Percentiles rank a stretch among this genome's conserved stretches.
These are phyloP conservation scores for Penicillium hordei DNA, from an alignment of 2,329 filamentous ascomycete species.

Conservation along the genomic window DNA sequence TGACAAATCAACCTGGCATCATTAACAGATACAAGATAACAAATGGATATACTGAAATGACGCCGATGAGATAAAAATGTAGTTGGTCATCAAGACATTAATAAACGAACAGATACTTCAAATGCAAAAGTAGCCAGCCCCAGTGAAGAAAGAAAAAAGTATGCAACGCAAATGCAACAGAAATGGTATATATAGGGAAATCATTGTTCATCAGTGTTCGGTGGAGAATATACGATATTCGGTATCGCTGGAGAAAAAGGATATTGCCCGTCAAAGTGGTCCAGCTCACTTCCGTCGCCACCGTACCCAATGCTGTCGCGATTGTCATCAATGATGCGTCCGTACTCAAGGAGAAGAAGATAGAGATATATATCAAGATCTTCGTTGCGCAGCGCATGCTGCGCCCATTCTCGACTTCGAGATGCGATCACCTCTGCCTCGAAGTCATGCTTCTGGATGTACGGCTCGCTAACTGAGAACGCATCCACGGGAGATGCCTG, in stretches of 20 bases:
- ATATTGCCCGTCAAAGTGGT: conserved; percentile 15
- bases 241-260: conserved; percentile 14
- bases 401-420: conserved; percentile 40
- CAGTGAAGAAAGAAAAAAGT: not conserved
- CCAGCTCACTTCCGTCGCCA: conserved; percentile 30
- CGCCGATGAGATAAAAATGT: not conserved
- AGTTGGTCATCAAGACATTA: not conserved
- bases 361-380: conserved; percentile 63
- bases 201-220: not conserved
- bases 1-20: not conserved
- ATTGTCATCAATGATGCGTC: conserved; percentile 63
- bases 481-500: conserved; percentile 6
- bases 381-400: conserved; percentile 38
- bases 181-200: not conserved
- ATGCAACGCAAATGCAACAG: not conserved
- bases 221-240: conserved; percentile 2
- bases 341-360: conserved; percentile 54
- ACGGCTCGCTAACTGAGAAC: conserved; percentile 14
- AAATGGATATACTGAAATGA: not conserved
- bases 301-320: conserved; percentile 60
- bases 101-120: not conserved
- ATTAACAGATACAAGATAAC: not conserved
- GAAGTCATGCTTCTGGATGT: conserved; percentile 33
- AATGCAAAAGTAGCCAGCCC: not conserved
- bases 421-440: conserved; percentile 37